Conservation (phyloP, 73 alveolate species). For the Tetrahymena elliotti region DNA sequence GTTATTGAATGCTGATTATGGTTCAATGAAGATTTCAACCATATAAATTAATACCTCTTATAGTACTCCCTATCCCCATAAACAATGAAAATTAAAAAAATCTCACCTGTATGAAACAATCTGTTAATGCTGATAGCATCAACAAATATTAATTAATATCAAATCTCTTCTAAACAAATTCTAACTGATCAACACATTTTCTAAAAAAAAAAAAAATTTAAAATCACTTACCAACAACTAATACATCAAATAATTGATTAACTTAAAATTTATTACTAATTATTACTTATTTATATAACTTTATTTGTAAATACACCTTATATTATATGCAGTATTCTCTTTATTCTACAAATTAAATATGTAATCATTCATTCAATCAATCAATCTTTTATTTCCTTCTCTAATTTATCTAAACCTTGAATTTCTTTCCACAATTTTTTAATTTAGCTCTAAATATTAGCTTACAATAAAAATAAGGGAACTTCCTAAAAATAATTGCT, state of each 20-base stretch:
- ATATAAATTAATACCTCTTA: no score
- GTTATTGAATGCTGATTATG: no score
- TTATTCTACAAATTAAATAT: not conserved
- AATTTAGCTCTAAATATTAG: no score
- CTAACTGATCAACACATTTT: not conserved
- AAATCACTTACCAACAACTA: not conserved
- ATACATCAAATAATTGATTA: not conserved
- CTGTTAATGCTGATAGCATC: not conserved
- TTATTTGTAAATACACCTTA: not conserved
- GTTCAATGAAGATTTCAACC: no score
- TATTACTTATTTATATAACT: no score
- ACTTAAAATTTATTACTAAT: not conserved
- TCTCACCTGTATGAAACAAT: no score
- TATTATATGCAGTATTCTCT: no score
- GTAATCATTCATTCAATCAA: no score
- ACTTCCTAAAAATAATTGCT: no score
- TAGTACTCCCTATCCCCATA: no score
- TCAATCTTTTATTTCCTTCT: not conserved
- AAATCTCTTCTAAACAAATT: not conserved
- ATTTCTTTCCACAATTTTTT: not conserved
- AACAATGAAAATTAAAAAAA: no score
- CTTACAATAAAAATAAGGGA: not conserved
- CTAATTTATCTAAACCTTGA: not conserved
- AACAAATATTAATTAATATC: not conserved
- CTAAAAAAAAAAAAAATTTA: no score